Base-by-base conservation (phyloP, 2,329 filamentous ascomycete species). In the Tolypocladium inflatum region DNA sequence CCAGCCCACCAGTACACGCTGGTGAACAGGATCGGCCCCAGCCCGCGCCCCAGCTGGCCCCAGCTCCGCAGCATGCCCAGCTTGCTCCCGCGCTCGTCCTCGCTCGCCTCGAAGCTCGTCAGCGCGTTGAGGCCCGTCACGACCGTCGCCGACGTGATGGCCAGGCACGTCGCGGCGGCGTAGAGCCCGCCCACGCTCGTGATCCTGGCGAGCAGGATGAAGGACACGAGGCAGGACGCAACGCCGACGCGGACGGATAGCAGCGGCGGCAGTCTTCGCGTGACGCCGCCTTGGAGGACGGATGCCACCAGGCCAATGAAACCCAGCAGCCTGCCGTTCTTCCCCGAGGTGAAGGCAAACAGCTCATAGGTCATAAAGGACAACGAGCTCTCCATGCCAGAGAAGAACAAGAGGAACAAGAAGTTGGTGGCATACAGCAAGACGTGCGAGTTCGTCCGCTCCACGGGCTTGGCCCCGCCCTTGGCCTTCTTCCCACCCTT, bases 1-100 rank as follows among this genome's bases (percentile, higher is more conserved):
- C 94, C 94, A 8, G 91, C 92, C 94, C 94, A 99, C 94, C 94
- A 99, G 76, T 99, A 99, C 58, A 99, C 78, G 54, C 90, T 91
- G 61, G 94, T 97, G 70, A 99, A 99, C 41, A 96, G 75, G 5
- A 99, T 72, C 0, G 94, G 94, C 0, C 94, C 94, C 13, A 96
- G 72, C 0, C 92, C 91, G 39, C 94, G 82, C 3, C 94, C 94
- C 4, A 92, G 81, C 77, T 99, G 94, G 7, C 94, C 93, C 86
- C 80, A 86, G 64, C 81, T 85, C 35, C 94, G 81, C 64, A 97
- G 80, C 59, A 90, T 87, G 4, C 94, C 94, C 55, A 99, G 76
- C 68, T 96, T 95, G 53, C 86, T 86, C 3, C 94, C 94, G 45
- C 93, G 81, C 74, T 97, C 92, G 42, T 81, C 82, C 60, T 88